phyloP scores from a whole-genome alignment of 805 yeast species.

The Wickerhamiella azymoides region DNA sequence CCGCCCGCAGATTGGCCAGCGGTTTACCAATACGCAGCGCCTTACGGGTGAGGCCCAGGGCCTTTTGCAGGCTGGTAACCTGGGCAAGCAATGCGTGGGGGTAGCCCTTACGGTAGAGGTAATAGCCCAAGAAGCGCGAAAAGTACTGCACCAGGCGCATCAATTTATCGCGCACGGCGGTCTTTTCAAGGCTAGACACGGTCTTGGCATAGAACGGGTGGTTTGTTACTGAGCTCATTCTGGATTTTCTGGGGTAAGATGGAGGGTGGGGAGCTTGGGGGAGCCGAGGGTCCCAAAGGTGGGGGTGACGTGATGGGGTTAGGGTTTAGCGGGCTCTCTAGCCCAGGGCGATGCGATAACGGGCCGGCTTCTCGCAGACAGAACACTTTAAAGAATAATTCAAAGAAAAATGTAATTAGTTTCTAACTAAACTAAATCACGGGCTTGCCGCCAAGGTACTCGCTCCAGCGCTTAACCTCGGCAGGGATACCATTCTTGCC shows the following conservation, averaged over 20 bases:
- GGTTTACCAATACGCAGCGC: conserved; percentile 77
- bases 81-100: conserved; percentile 33
- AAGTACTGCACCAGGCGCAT: conserved; percentile 70
- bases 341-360: neutral
- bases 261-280: conserved; percentile 1
- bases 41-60: conserved; percentile 63
- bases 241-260: too few relatives aligned
- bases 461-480: conserved; percentile 95
- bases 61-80: conserved; percentile 43
- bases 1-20: conserved; percentile 49
- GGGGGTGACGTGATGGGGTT: conserved; percentile 1
- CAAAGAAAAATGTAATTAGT: neutral
- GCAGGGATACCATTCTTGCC: conserved; percentile 46
- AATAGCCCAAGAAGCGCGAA: conserved; percentile 55
- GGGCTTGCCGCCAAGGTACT: conserved; percentile 87
- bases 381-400: too few relatives aligned
- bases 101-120: conserved; percentile 43
- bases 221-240: conserved; percentile 11
- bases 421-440: conserved; percentile 25
- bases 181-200: conserved; percentile 16
- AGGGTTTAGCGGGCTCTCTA: too few relatives aligned
- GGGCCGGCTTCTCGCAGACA: too few relatives aligned
- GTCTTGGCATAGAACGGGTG: conserved; percentile 18
- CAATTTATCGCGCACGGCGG: conserved; percentile 66
- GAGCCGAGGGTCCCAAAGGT: neutral